These are phyloP conservation scores for Astrephomene gubernaculifera DNA, from an alignment of 139 green algal genomes.

Conservation along the genomic window DNA sequence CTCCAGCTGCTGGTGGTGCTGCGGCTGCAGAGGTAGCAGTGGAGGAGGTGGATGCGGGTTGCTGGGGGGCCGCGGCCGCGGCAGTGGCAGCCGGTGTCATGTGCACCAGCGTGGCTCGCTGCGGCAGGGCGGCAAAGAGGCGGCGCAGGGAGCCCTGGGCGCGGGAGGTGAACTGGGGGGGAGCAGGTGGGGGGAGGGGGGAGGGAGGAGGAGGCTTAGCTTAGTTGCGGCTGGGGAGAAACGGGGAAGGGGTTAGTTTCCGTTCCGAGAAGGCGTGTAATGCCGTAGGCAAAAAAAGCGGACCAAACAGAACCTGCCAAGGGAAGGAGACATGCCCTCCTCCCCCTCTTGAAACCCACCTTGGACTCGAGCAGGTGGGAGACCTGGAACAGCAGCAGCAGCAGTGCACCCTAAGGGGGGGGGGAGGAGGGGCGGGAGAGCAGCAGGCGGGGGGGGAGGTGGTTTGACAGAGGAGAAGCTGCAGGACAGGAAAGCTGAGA, in stretches of 20 bases:
- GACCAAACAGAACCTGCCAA: too few relatives aligned
- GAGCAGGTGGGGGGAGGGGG: not conserved
- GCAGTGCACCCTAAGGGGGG: conserved; percentile 90
- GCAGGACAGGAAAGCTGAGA: not conserved
- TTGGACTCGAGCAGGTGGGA: conserved; percentile 77
- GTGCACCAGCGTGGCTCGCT: conserved; percentile 67
- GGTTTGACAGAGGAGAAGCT: not conserved
- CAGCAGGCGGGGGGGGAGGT: too few relatives aligned
- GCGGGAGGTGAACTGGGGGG: conserved; percentile 62
- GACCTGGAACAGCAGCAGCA: conserved; percentile 87
- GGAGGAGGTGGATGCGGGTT: too few relatives aligned
- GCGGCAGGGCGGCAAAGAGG: conserved; percentile 74
- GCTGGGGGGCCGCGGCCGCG: too few relatives aligned
- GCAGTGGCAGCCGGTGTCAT: conserved; percentile 31
- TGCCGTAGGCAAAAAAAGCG: too few relatives aligned
- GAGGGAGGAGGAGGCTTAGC: not conserved
- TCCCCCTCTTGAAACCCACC: not conserved
- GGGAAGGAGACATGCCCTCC: too few relatives aligned
- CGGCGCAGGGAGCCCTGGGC: conserved; percentile 72
- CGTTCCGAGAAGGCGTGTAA: too few relatives aligned
- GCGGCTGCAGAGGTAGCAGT: too few relatives aligned
- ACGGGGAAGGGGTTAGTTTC: too few relatives aligned
- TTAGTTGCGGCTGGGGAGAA: too few relatives aligned
- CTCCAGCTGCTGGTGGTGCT: too few relatives aligned
- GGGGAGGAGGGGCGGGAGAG: too few relatives aligned